Evolutionary conservation across 208 protist genomes (phyloP).

Genomic region (Wallacemonas sp.): DNA sequence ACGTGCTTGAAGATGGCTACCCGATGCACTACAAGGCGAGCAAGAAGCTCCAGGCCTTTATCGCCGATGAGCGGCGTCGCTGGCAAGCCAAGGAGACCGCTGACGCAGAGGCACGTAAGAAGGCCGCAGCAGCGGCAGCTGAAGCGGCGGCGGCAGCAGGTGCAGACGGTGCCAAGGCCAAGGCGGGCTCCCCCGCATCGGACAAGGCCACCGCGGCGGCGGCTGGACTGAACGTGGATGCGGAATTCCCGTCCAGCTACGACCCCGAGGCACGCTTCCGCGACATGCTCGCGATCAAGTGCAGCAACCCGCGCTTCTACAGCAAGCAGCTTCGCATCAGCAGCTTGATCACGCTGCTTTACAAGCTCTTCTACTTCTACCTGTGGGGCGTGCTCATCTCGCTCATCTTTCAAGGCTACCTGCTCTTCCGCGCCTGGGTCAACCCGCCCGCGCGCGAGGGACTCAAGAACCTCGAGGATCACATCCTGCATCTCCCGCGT

Average conservation of each 20-base stretch:
- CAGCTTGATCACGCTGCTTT: constrained; percentile 50
- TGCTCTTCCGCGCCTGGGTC: constrained; percentile 83
- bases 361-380: constrained; percentile 87
- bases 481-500: constrained; percentile 84
- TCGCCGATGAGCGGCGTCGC: constrained; percentile 51
- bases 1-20: constrained; percentile 89
- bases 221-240: constrained; percentile 5
- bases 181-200: constrained; percentile 10
- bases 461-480: constrained; percentile 74
- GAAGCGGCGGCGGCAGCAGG: constrained; percentile 25
- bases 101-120: constrained; percentile 36
- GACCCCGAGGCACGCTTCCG: constrained; percentile 78
- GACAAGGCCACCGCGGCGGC: background rate
- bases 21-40: constrained; percentile 85
- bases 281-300: constrained; percentile 82
- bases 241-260: constrained; percentile 31
- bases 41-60: constrained; percentile 68
- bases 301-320: constrained; percentile 78
- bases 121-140: constrained; percentile 28
- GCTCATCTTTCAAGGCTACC: constrained; percentile 76
- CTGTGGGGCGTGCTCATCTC: constrained; percentile 79
- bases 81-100: constrained; percentile 44
- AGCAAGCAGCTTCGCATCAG: constrained; percentile 67
- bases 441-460: constrained; percentile 83
- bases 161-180: constrained; percentile 3